Evolutionary conservation across 176 grass and related monocot genomes (phyloP), one percentile per base, ranked within the genome.

Genomic region (Oryza coarctata): DNA sequence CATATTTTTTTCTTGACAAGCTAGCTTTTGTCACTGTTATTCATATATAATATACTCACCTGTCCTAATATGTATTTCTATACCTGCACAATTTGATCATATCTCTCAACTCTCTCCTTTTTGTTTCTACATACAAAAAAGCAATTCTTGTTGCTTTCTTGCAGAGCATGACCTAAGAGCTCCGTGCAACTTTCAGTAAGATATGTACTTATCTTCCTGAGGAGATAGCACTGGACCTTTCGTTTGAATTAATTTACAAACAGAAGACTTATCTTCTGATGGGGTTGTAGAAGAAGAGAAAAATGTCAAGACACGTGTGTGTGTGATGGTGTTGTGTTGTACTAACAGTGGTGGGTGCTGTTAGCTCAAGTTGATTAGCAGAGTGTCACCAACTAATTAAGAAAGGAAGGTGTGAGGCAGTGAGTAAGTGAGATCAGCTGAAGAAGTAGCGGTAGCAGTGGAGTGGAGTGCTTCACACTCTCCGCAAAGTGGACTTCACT

Each of bases 391-490:
- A 52, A 49, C 86, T 83, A 40, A 79, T 60, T 8, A 58, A 58
- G 43, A 50, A 30, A 44, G 25, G 7, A 14, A 26, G 5, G 55
- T 47, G 67, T 36, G 18, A 40, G 75, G 20, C 5, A 35, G 43
- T 4, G 29, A 34, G 34, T 29, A 34, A 63, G 65, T 52, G 55
- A 12, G 55, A 77, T 23, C 39, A 61, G 70, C 68, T 31, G 71
- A 11, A 52, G 7, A 79, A 43, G 65, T 5, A 33, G 68, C n/a
- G 61, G 74, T 20, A 22, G 47, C 32, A 79, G 80, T 87, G 74
- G 70, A 86, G 71, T 87, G 80, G 89, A 90, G 89, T 90, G 89
- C 84, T 87, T 87, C 80, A 71, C 84, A 90, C 76, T 87, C 70
- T 35, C 76, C 80, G 89, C 80, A 90, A 90, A 90, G 89, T 71